Evolutionary conservation across 2,329 filamentous ascomycete species (phyloP), one percentile per base, ranked within the genome.

Genomic region (Cercospora zeina): DNA sequence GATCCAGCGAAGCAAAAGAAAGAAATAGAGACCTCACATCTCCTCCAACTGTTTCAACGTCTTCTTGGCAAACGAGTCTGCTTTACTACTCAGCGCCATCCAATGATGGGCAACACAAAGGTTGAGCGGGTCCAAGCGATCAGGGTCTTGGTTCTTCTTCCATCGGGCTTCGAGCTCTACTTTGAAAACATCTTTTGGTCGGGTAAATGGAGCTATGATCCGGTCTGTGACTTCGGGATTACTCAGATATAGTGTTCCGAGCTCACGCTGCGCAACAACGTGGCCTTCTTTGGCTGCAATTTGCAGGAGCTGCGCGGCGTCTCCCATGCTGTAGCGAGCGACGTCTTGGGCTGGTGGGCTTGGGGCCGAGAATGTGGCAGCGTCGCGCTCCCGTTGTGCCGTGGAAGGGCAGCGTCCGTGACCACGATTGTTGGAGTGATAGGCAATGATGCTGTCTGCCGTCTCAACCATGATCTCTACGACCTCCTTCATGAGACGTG

Each of bases 101-200:
- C 93, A 97, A 80, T 97, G 93, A 77, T 96, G 87, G 9, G 93
- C 93, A 61, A 96, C 86, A 71, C 93, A 97, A 90, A 97, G 95
- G 45, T 92, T 87, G 58, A 89, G 89, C 1, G 91, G 90, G 74
- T 97, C 91, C 63, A 88, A 92, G 68, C 91, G 82, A 58, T 80
- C 77, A 14, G 83, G 81, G 70, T 89, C 85, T 58, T 83, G 80
- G 42, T 83, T 83, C 66, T 81, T 81, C 65, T 81, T 78, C 73
- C 84, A 79, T 60, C 77, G 75, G 62, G 89, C 90, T 83, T 96
- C 91, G 69, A 95, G 86, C 60, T 91, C 86, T 69, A 89, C 89
- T 77, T 93, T 95, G 80, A 97, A 97, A 0, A 96, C 92, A 71
- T 97, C 92, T 24, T 88, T 83, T 0, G 92, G 90, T 72, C 89